Evolutionary conservation across 1,284 basidiomycete genomes (phyloP), one percentile per base, ranked within the genome.

Genomic region (Microbotryum saponariae): DNA sequence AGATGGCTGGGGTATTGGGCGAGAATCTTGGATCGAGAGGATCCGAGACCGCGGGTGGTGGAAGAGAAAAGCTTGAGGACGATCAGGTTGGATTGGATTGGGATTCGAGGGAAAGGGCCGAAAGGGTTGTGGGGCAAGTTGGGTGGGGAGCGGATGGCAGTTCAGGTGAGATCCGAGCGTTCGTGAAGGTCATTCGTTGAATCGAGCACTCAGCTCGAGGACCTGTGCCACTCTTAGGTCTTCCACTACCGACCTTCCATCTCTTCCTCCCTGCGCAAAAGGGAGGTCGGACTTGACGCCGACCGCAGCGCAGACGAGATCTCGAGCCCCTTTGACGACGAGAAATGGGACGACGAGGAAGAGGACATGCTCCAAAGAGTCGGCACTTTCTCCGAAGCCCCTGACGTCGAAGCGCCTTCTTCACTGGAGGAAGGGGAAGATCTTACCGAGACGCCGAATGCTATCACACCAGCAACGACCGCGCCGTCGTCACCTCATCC

Each of bases 1-100:
- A 59, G 65, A 10, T 67, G 60, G 37, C 49, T 67, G 3, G 54
- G 60, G 14, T 67, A 67, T 48, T 67, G 62, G 62, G 49, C 31
- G 14, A 27, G 58, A 4, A 23, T 67, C 10, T 56, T 67, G 27
- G 54, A 50, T 6, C 54, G 59, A 21, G 31, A 57, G 18, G 65
- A 67, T 58, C 65, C 62, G 14, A 48, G 65, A 12, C 58, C 61
- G 23, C 47, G 58, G 9, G 27, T 31, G 21, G 33, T n/a, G n/a
- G 23, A 25, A 12, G 51, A 31, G 14, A 50, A 3, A 20, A 23
- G 9, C 6, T 20, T 33, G 29, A 50, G 21, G 6, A 27, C n/a
- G 21, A 5, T 33, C 25, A 45, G n/a, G n/a, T 20, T 56, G 14
- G 47, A 37, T 18, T n/a, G 20, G 27, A 45, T 49, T 20, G 18